Base-by-base conservation (phyloP, 306 rosid genomes). In the Myrica gale region DNA sequence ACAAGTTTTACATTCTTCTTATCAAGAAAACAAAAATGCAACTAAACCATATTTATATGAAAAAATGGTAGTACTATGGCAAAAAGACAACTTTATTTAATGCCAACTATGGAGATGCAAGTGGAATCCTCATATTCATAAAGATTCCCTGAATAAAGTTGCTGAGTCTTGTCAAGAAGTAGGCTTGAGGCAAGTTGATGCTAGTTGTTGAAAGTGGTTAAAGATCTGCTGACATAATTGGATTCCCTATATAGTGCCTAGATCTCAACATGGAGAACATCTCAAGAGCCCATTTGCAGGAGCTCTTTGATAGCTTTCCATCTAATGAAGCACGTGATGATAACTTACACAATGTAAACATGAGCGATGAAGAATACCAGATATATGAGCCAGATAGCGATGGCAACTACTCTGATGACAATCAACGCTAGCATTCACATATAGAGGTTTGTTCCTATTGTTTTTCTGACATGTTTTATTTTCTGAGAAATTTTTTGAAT, bases 231-330 rank as follows among this genome's bases (percentile, higher is more conserved):
- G 55, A 46, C 42, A 58, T 67, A 60, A 4, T 45, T 71, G 78
- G 81, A 39, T 45, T 90, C 88, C 91, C 97, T 80, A 87, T 44
- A 83, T 55, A 42, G 58, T 68, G 66, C 74, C 52, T 75, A 91
- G 97, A 87, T 88, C 57, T 81, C 56, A 86, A 84, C 75, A 68
- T 77, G 79, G 91, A 79, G 12, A 84, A 88, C 80, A 76, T 91
- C 54, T 91, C 98, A 43, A 86, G 92, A 84, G 76, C 85, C 72
- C 96, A 86, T 82, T 79, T 94, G 65, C 97, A 90, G 82, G 94
- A 91, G 84, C 86, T 94, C 46, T 91, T 94, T 80, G 97, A 76
- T 79, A 90, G 93, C 84, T 94, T 93, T 74, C 98, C 90, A 5
- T 76, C 83, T 4, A 53, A 80, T 56, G 85, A 79, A 60, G 80